These are phyloP conservation scores for Megacollybia marginata DNA, from an alignment of 768 basidiomycete genomes.

Conservation along the genomic window DNA sequence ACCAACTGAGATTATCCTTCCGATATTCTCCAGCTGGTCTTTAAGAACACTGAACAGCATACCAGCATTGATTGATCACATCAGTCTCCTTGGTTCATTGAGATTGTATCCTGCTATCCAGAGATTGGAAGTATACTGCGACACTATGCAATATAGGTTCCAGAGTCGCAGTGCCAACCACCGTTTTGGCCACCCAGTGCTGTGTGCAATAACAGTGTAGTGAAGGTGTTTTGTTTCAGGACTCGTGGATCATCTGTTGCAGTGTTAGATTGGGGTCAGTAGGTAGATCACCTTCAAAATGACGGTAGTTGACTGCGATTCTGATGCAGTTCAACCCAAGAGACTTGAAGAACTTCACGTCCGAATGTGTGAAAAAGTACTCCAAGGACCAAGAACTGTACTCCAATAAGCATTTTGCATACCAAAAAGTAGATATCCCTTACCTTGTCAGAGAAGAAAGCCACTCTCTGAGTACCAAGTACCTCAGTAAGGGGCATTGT, in stretches of 20 bases:
- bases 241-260: slow-evolving; percentile 44
- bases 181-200: slow-evolving; percentile 42
- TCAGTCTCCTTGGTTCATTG: slow-evolving; percentile 48
- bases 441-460: slow-evolving; percentile 58
- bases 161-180: slow-evolving; percentile 52
- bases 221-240: slow-evolving; percentile 46
- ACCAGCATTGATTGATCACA: slow-evolving; percentile 41
- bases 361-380: slow-evolving; percentile 52
- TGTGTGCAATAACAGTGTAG: slow-evolving; percentile 54
- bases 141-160: slow-evolving; percentile 41
- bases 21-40: slow-evolving; percentile 45
- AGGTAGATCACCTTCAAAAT: slow-evolving; percentile 29
- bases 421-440: neutral
- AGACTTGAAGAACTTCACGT: slow-evolving; percentile 47
- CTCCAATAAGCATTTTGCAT: neutral
- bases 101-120: slow-evolving; percentile 66
- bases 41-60: slow-evolving; percentile 39
- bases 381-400: slow-evolving; percentile 51
- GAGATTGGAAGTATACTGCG: slow-evolving; percentile 44
- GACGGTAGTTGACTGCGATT: slow-evolving; percentile 44
- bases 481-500: slow-evolving; percentile 41
- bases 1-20: slow-evolving; percentile 47
- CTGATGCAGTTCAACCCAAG: slow-evolving; percentile 55
- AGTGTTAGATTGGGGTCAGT: neutral
- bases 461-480: slow-evolving; percentile 42